Evolutionary conservation across 2,329 filamentous ascomycete genomes (phyloP).

Genomic region (Aureobasidium sp.): DNA sequence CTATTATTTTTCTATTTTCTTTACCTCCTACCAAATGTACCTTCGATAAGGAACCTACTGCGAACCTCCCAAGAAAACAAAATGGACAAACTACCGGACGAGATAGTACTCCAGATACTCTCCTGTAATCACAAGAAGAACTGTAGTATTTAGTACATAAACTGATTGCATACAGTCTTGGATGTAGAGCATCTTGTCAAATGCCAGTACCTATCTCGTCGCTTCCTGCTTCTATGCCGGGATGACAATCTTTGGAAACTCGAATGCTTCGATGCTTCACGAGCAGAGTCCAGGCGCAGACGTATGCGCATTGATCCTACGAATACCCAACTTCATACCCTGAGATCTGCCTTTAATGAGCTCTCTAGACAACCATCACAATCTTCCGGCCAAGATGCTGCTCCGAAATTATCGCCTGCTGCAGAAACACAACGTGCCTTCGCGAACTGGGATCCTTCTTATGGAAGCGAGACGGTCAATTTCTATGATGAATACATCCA

Average conservation of each 20-base stretch:
- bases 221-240: constrained; percentile 57
- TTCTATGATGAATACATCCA: constrained; percentile 91
- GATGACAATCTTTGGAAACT: constrained; percentile 71
- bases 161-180: constrained; percentile 41
- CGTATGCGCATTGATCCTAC: constrained; percentile 31
- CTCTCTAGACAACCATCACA: not conserved
- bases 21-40: not conserved
- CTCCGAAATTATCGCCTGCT: constrained; percentile 11
- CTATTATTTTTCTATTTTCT: not conserved
- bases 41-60: too few species aligned
- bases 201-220: constrained; percentile 61
- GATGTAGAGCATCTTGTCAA: constrained; percentile 55
- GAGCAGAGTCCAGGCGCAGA: constrained; percentile 54
- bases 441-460: constrained; percentile 77
- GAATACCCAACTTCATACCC: not conserved
- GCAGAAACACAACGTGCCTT: constrained; percentile 49
- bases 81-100: constrained; percentile 24
- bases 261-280: constrained; percentile 63
- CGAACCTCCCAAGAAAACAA: not conserved
- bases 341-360: not conserved
- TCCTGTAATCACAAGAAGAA: constrained; percentile 25
- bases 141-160: not conserved
- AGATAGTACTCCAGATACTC: constrained; percentile 36
- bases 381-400: not conserved
- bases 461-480: constrained; percentile 60